Evolutionary conservation across 257 asterid genomes (phyloP).

Genomic region (Sherardia arvensis): DNA sequence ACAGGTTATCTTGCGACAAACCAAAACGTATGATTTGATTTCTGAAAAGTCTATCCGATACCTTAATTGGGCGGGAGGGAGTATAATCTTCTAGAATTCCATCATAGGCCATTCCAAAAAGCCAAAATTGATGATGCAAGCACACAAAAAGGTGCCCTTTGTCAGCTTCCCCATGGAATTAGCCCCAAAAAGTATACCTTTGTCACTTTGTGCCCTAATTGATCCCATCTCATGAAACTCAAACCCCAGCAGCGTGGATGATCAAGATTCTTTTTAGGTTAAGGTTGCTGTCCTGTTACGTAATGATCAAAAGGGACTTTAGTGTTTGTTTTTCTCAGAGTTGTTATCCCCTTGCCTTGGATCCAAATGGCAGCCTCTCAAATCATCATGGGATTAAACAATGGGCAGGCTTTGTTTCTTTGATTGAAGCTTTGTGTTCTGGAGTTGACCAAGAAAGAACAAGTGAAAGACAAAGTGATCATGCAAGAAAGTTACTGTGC

Average conservation of each 20-base stretch:
- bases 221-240: not conserved
- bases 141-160: not conserved
- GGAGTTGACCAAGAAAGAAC: conserved; percentile 24
- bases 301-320: not conserved
- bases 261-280: conserved; percentile 7
- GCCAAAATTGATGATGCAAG: conserved; percentile 1
- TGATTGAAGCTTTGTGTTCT: conserved; percentile 27
- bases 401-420: conserved; percentile 28
- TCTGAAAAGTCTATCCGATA: too few relatives aligned
- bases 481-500: not conserved
- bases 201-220: conserved; percentile 1
- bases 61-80: too few relatives aligned
- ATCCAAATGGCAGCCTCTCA: conserved; percentile 40
- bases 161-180: not conserved
- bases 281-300: not conserved
- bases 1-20: too few relatives aligned
- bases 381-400: not conserved
- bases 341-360: conserved; percentile 1
- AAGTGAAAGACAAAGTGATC: not conserved
- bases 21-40: too few relatives aligned
- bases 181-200: conserved; percentile 8
- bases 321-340: not conserved
- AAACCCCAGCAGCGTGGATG: conserved; percentile 5
- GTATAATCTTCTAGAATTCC: not conserved
- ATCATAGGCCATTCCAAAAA: not conserved